Conservation (phyloP, 2,329 filamentous ascomycete species). For the Thelonectria olida region DNA sequence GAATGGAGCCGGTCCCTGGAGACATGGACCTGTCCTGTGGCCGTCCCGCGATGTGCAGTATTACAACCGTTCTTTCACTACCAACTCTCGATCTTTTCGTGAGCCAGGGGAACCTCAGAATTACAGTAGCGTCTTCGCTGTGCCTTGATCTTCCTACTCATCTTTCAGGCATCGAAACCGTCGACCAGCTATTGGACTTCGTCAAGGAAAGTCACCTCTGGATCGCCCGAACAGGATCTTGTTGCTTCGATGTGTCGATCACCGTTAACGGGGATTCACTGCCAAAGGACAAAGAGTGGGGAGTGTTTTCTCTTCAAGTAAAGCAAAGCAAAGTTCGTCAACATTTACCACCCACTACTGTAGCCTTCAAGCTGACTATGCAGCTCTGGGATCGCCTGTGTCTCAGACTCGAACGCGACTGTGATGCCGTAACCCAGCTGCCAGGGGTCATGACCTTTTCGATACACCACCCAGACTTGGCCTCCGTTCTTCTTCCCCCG, state of each 20-base stretch:
- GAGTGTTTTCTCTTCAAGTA: slow-evolving; percentile 32
- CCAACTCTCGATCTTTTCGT: slow-evolving; percentile 37
- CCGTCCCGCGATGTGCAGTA: not conserved
- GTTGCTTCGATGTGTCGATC: slow-evolving; percentile 42
- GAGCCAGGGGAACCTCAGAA: slow-evolving; percentile 33
- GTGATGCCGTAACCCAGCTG: slow-evolving; percentile 3
- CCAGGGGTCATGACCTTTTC: slow-evolving; percentile 42
- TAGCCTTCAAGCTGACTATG: not conserved
- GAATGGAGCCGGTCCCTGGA: not conserved
- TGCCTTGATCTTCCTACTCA: slow-evolving; percentile 36
- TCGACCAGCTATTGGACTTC: slow-evolving; percentile 35
- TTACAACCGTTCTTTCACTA: slow-evolving; percentile 32
- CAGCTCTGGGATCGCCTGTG: slow-evolving; percentile 46
- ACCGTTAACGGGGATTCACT: slow-evolving; percentile 30
- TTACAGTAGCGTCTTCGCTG: slow-evolving; percentile 39
- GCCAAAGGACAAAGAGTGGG: slow-evolving; percentile 16
- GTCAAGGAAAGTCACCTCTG: slow-evolving; percentile 42
- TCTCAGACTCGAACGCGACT: slow-evolving; percentile 38
- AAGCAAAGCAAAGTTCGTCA: slow-evolving; percentile 39
- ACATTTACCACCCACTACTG: too few relatives aligned
- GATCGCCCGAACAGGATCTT: slow-evolving; percentile 44
- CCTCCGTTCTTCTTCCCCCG: slow-evolving; percentile 44
- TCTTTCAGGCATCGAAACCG: slow-evolving; percentile 19
- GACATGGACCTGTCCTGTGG: not conserved
- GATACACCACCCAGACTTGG: slow-evolving; percentile 48